Conservation (phyloP, 768 basidiomycete genomes). For the Tulasnella sp. region DNA sequence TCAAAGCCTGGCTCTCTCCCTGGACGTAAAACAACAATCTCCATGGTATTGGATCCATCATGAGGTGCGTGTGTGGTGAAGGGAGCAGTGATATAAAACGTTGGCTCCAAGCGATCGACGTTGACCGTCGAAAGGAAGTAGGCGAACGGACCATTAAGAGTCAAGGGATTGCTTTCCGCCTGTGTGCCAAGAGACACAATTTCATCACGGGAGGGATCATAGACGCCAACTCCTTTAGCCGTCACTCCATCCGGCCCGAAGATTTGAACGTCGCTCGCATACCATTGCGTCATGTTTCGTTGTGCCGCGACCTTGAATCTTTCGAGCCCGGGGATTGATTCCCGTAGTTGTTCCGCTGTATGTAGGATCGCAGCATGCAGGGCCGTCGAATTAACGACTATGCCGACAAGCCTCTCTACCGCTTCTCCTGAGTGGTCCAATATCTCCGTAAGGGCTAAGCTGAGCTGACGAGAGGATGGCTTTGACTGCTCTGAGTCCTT, state of each 20-base stretch:
- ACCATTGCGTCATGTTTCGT: conserved; percentile 65
- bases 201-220: conserved; percentile 38
- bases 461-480: neutral
- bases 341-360: conserved; percentile 66
- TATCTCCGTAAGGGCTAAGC: neutral
- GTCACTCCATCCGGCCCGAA: conserved; percentile 31
- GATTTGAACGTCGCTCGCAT: conserved; percentile 46
- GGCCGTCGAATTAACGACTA: conserved; percentile 76
- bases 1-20: conserved; percentile 39
- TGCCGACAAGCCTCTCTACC: conserved; percentile 33
- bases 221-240: conserved; percentile 37
- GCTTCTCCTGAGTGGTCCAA: conserved; percentile 10
- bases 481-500: neutral
- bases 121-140: conserved; percentile 80
- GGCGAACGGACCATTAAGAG: conserved; percentile 61
- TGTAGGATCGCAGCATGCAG: conserved; percentile 68
- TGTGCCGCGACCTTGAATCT: conserved; percentile 79
- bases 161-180: conserved; percentile 14
- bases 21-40: conserved; percentile 70
- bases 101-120: conserved; percentile 75
- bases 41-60: conserved; percentile 38
- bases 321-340: conserved; percentile 61
- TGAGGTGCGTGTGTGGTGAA: conserved; percentile 34
- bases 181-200: conserved; percentile 31
- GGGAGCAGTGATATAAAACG: conserved; percentile 67